Evolutionary conservation across 2,329 filamentous ascomycete species (phyloP), one percentile per base, ranked within the genome.

Genomic region (Fusarium sarcochroum): DNA sequence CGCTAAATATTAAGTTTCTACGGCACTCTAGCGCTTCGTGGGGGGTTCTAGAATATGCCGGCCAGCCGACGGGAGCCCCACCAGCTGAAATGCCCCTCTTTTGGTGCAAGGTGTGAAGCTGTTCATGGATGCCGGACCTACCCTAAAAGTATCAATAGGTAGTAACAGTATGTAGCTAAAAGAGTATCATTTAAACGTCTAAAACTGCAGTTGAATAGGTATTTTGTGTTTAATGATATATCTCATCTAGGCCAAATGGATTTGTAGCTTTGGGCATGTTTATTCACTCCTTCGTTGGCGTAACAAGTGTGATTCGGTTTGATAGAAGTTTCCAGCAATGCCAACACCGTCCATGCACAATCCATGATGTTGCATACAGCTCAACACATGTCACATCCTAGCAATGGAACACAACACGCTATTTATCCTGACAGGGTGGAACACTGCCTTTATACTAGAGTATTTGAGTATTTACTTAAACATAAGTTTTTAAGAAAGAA

Each of bases 1-100:
- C 54, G 59, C 68, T 68, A 65, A 59, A 55, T 52, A 40, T 46
- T 48, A 48, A 63, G 62, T 66, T 73, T 72, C 70, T 40, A 73
- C 44, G 42, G 57, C 27, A n/a, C 41, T 73, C 73, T 64, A 62
- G 63, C 40, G 55, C 38, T 44, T 53, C 41, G 71, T 75, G 66
- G 73, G 69, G 70, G 23, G 48, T 75, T 75, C 73, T 74, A 73
- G 73, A 75, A 75, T 30, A 37, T 34, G 44, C 62, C 20, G 27
- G 47, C 41, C 41, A 32, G 40, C 49, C 32, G 23, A 21, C 42
- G 27, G 25, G 23, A 23, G 30, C 17, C 27, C 25, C 9, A 15
- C 40, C 17, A 58, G 40, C 35, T 47, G 41, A 25, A 9, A 59
- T n/a, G 41, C 52, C 59, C 52, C 41, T 44, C 21, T 27, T 25